Base-by-base conservation (phyloP, 345 rosid species). In the Aurinia saxatilis region DNA sequence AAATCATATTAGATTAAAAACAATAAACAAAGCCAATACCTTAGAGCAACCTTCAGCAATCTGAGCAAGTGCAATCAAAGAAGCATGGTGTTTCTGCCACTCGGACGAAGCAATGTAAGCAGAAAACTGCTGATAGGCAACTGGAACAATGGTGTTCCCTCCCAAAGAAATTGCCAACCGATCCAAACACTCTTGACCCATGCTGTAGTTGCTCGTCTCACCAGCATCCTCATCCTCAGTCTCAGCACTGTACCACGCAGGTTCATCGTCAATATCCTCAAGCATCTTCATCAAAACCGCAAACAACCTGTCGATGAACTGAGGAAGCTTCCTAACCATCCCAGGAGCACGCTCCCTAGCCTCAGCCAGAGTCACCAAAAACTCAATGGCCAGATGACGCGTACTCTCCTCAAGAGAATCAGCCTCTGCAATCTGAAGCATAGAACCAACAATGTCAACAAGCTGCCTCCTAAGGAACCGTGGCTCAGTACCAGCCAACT, bases 331-430 rank as follows among this genome's bases (percentile, higher is more conserved):
- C 82, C 99, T 88, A 82, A 95, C 86, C 99, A 95, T 95, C 64
- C 99, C 99, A 0, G 99, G 99, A 3, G 99, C 99, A 56, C 96
- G 86, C 71, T 95, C 99, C 57, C 99, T 81, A 3, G 99, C 97
- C 78, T 95, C 99, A 0, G 99, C 97, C 6, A 95, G 67, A 1
- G 99, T 95, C 0, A 95, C 82, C 54, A 95, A 92, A 70, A 95
- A 95, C 83, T 95, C 99, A 46, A 95, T 76, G 0, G 99, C 99
- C 66, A 95, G 68, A 23, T 95, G 97, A 5, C 99, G 58, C 0
- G 98, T 95, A 25, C 96, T 91, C 66, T 95, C 99, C 71, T 95
- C 99, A 10, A 95, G 73, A 6, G 86, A 77, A 66, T 86, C 96
- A 0, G 99, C 99, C 81, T 90, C 99, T 0, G 93, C 99, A 50